A percentile compares a stretch with the other conserved stretches of the same genome.
Conservation (phyloP, 2,329 filamentous ascomycete species). For the Sporothrix brasiliensis region DNA sequence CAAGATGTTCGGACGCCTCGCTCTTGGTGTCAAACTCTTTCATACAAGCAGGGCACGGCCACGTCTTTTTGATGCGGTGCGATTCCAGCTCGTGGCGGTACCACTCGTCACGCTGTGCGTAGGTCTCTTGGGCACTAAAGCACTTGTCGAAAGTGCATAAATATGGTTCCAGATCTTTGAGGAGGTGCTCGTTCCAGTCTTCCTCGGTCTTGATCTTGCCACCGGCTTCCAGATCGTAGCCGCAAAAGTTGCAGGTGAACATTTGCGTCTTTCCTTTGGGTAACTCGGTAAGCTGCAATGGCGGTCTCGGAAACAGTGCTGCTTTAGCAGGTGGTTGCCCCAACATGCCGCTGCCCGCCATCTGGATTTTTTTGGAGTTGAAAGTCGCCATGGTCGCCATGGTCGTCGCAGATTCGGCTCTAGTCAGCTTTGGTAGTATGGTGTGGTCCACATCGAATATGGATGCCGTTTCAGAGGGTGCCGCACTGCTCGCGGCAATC, state of each 20-base stretch:
- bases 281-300: constrained; percentile 26
- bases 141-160: constrained; percentile 35
- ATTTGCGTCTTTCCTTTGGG: constrained; percentile 24
- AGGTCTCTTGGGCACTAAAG: constrained; percentile 34
- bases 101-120: constrained; percentile 34
- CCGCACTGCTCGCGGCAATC: constrained; percentile 26
- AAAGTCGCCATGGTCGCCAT: constrained; percentile 31
- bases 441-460: constrained; percentile 27
- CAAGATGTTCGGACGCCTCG: constrained; percentile 31
- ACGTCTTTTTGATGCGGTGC: constrained; percentile 31
- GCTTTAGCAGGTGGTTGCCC: constrained; percentile 15
- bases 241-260: constrained; percentile 35
- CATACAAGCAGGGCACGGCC: constrained; percentile 34
- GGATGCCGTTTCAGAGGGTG: constrained; percentile 30
- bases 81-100: constrained; percentile 35
- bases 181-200: constrained; percentile 34
- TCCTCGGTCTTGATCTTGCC: constrained; percentile 31
- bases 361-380: constrained; percentile 21
- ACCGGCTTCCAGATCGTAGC: constrained; percentile 33
- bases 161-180: constrained; percentile 35
- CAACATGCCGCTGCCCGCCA: background rate
- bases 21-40: constrained; percentile 33
- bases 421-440: background rate
- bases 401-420: constrained; percentile 29
- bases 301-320: constrained; percentile 29